A percentile compares a stretch with the other conserved stretches of the same genome.
phyloP scores from a whole-genome alignment of 331 rosid genomes.

The Quercus lobata region DNA sequence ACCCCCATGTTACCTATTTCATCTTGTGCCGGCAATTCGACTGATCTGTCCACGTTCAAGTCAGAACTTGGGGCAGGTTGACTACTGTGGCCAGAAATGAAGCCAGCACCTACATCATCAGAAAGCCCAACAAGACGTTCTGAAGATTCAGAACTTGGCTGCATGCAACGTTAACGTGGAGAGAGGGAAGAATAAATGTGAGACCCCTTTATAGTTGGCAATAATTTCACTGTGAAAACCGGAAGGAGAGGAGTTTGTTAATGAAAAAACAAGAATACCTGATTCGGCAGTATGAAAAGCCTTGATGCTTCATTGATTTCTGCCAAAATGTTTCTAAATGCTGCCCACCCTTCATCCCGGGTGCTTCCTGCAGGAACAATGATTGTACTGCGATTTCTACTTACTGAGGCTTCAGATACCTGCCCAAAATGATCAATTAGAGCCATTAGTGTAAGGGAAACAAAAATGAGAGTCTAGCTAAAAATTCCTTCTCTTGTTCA shows the following conservation, averaged over 20 bases:
- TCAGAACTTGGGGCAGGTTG: slow-evolving; percentile 82
- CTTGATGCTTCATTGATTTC: slow-evolving; percentile 97
- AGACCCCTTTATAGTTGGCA: slow-evolving; percentile 9
- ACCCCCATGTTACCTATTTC: slow-evolving; percentile 85
- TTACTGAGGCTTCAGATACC: slow-evolving; percentile 99
- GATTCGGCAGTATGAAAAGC: slow-evolving; percentile 88
- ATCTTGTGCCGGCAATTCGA: slow-evolving; percentile 82
- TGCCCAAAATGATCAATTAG: slow-evolving; percentile 29
- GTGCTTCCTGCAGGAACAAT: slow-evolving; percentile 98
- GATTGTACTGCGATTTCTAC: slow-evolving; percentile 98
- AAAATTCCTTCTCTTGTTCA: neutral
- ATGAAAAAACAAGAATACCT: slow-evolving; percentile 50
- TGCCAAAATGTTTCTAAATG: slow-evolving; percentile 92
- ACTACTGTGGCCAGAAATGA: slow-evolving; percentile 91
- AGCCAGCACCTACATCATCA: slow-evolving; percentile 99
- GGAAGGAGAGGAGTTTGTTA: neutral
- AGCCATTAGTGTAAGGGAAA: neutral
- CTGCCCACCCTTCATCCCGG: slow-evolving; percentile 98
- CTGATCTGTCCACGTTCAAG: slow-evolving; percentile 77
- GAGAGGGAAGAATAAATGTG: slow-evolving; percentile 12
- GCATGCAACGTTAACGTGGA: slow-evolving; percentile 28
- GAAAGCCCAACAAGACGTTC: slow-evolving; percentile 93
- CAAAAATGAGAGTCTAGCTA: neutral
- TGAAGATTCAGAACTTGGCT: slow-evolving; percentile 89
- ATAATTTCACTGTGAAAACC: slow-evolving; percentile 2